phyloP scores from a whole-genome alignment of 495 filamentous ascomycete genomes.

The Lentithecium fluviatile region DNA sequence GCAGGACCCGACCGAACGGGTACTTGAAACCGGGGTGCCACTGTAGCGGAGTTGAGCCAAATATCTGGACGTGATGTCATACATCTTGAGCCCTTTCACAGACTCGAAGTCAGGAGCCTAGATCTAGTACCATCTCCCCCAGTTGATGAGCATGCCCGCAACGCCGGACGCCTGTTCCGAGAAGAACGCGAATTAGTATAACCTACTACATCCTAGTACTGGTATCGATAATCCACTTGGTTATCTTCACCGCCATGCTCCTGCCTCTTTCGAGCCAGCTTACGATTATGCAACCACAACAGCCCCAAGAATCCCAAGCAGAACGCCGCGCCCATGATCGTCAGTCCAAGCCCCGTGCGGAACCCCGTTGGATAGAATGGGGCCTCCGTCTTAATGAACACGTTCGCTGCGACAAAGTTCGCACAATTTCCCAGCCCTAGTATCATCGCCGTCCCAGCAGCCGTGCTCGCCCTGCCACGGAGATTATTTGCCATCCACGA shows the following conservation, averaged over 20 bases:
- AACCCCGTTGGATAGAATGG: constrained; percentile 30
- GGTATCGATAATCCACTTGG: constrained; percentile 28
- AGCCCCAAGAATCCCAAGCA: constrained; percentile 17
- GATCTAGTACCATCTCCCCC: too few relatives aligned
- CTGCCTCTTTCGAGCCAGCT: constrained; percentile 19
- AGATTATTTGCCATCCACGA: constrained; percentile 32
- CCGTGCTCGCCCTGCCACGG: constrained; percentile 21
- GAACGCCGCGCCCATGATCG: constrained; percentile 15
- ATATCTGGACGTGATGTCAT: too few relatives aligned
- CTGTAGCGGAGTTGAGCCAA: too few relatives aligned
- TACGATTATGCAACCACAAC: constrained; percentile 23
- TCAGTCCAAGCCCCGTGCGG: constrained; percentile 22
- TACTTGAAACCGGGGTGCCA: too few relatives aligned
- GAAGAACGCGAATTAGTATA: too few relatives aligned
- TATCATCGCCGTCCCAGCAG: constrained; percentile 26
- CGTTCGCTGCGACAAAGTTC: constrained; percentile 32
- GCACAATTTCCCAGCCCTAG: constrained; percentile 32
- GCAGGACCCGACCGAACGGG: too few relatives aligned
- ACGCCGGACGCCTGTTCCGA: too few relatives aligned
- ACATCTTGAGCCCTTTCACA: too few relatives aligned
- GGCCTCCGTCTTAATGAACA: constrained; percentile 28
- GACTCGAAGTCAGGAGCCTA: too few relatives aligned
- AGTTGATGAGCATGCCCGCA: too few relatives aligned
- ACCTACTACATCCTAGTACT: constrained; percentile 7
- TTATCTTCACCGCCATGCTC: constrained; percentile 19